Percentiles rank a stretch among this genome's conserved stretches.
Evolutionary conservation across 495 filamentous ascomycete species (phyloP).

Genomic region (Penicillium nucicola): DNA sequence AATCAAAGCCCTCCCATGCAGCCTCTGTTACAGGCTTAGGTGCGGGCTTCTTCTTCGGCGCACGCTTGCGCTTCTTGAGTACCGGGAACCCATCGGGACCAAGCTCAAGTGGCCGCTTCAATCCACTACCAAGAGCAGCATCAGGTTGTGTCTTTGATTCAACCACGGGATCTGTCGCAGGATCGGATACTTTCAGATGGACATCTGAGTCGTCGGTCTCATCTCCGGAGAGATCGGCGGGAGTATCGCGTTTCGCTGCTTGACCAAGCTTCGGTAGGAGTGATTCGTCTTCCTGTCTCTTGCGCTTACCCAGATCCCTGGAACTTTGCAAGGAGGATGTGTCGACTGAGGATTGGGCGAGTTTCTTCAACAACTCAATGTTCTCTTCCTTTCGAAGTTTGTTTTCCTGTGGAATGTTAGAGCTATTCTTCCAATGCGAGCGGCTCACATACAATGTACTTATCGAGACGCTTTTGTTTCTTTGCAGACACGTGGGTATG

Average conservation of each 20-base stretch:
- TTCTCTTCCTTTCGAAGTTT: conserved; percentile 96
- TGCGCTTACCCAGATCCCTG: conserved; percentile 64
- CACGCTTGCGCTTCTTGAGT: conserved; percentile 63
- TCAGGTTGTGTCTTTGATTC: conserved; percentile 17
- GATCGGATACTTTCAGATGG: conserved; percentile 21
- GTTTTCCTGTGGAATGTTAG: conserved; percentile 58
- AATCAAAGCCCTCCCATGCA: conserved; percentile 62
- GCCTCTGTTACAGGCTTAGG: conserved; percentile 37
- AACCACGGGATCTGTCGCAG: conserved; percentile 11
- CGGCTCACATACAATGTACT: conserved; percentile 71
- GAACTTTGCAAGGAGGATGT: conserved; percentile 75
- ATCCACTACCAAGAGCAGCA: conserved; percentile 61
- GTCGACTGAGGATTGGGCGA: conserved; percentile 75
- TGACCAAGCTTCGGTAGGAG: background rate
- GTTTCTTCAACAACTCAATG: conserved; percentile 74
- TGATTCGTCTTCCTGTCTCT: conserved; percentile 22
- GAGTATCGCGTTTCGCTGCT: conserved; percentile 10
- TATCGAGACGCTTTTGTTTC: conserved; percentile 92
- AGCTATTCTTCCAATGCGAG: background rate
- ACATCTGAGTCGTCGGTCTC: conserved; percentile 40
- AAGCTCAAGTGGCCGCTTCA: conserved; percentile 81
- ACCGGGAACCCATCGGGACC: conserved; percentile 75
- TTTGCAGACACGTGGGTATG: conserved; percentile 78
- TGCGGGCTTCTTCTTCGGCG: conserved; percentile 27
- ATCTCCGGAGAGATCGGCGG: conserved; percentile 25